Evolutionary conservation across 2,329 filamentous ascomycete genomes (phyloP).

Genomic region (Blumeriella jaapii): DNA sequence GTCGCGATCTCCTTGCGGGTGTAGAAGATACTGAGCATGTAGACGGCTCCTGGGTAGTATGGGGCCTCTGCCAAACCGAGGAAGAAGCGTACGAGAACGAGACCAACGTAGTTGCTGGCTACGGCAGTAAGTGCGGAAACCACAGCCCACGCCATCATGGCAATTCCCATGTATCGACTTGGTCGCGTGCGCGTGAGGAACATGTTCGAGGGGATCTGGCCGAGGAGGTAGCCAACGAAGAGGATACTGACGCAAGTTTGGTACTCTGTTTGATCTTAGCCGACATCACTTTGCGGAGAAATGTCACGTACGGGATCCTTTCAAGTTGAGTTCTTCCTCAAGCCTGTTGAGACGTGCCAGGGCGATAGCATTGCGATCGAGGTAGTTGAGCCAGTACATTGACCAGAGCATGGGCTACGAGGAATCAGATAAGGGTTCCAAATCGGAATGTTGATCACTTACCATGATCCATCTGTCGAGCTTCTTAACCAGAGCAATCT

Average conservation of each 20-base stretch:
- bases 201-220: constrained; percentile 39
- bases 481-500: no score
- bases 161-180: constrained; percentile 33
- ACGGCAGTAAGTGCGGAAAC: constrained; percentile 40
- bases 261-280: no score
- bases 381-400: no score
- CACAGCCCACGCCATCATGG: constrained; percentile 37
- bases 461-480: no score
- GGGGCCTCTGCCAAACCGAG: constrained; percentile 40
- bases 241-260: constrained; percentile 25
- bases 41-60: constrained; percentile 40
- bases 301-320: no score
- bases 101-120: constrained; percentile 34
- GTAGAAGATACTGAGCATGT: constrained; percentile 45
- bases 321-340: no score
- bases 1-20: constrained; percentile 41
- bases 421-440: no score
- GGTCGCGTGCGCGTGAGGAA: constrained; percentile 34
- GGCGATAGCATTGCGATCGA: no score
- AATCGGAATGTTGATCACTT: no score
- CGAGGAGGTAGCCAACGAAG: constrained; percentile 40
- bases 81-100: constrained; percentile 38
- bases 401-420: no score
- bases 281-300: no score
- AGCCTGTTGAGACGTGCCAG: no score